phyloP scores from a whole-genome alignment of 768 basidiomycete genomes.

The Trametopsis cervina region DNA sequence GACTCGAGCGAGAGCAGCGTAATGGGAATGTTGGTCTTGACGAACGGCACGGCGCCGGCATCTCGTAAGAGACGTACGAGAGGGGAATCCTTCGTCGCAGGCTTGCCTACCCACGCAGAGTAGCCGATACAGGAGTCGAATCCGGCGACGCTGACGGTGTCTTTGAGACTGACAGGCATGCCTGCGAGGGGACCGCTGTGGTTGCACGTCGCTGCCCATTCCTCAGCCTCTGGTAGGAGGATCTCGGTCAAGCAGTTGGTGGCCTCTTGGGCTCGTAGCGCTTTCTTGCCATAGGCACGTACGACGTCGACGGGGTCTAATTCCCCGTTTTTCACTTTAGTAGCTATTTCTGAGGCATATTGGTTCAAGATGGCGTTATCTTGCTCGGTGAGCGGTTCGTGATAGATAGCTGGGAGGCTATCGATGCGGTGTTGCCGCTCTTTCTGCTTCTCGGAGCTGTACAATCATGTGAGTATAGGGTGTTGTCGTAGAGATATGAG shows the following conservation, averaged over 20 bases:
- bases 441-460: conserved; percentile 19
- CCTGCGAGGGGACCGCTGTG: conserved; percentile 33
- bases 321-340: conserved; percentile 16
- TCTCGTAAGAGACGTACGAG: conserved; percentile 33
- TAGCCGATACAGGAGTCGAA: conserved; percentile 45
- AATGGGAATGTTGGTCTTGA: conserved; percentile 39
- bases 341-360: conserved; percentile 17
- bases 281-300: conserved; percentile 31
- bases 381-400: conserved; percentile 10
- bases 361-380: conserved; percentile 18
- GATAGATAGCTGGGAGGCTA: conserved; percentile 17
- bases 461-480: neutral
- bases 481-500: neutral
- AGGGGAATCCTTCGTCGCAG: conserved; percentile 27
- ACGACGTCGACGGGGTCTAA: conserved; percentile 19
- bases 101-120: conserved; percentile 34
- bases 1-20: conserved; percentile 35
- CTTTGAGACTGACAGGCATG: conserved; percentile 45
- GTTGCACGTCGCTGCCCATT: conserved; percentile 20
- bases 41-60: conserved; percentile 36
- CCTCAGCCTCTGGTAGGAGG: conserved; percentile 18
- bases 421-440: conserved; percentile 21
- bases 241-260: conserved; percentile 45
- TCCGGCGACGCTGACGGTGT: conserved; percentile 37
- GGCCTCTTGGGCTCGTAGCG: conserved; percentile 33